phyloP scores from a whole-genome alignment of 371 early-diverging fungal genomes.

The Circinella umbellata region DNA sequence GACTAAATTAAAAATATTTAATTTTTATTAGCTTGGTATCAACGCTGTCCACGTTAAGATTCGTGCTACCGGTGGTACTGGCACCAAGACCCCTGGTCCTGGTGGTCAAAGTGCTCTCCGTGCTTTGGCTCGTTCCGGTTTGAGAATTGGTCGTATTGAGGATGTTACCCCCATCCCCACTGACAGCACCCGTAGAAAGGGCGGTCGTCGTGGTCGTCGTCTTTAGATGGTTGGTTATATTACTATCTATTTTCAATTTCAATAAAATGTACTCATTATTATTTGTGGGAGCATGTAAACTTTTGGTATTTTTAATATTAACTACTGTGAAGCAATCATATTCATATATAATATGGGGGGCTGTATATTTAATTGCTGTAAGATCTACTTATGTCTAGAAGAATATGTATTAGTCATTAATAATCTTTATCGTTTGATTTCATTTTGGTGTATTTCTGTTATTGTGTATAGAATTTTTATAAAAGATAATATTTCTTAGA shows the following conservation, averaged over 20 bases:
- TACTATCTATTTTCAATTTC: constrained; percentile 3
- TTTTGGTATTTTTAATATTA: background rate
- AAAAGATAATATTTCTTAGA: no score
- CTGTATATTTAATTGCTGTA: no score
- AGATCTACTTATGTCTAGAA: no score
- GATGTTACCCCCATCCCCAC: constrained; percentile 98
- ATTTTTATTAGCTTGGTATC: constrained; percentile 80
- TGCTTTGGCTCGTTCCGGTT: constrained; percentile 99
- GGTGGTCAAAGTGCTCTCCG: constrained; percentile 99
- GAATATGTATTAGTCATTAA: no score
- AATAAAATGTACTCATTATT: constrained; percentile 9
- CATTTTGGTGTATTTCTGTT: no score
- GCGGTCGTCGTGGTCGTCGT: constrained; percentile 99
- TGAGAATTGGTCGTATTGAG: constrained; percentile 98
- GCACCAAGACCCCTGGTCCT: constrained; percentile 99
- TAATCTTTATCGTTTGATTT: no score
- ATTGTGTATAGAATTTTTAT: no score
- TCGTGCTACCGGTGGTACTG: constrained; percentile 99
- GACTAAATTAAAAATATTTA: no score
- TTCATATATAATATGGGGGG: background rate
- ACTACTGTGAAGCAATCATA: background rate
- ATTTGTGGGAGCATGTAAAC: background rate
- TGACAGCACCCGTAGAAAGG: constrained; percentile 99
- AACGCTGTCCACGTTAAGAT: constrained; percentile 99
- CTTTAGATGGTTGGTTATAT: constrained; percentile 67